Conservation (phyloP, 352 stramenopile species). For the Thalassiosira ordinaria region DNA sequence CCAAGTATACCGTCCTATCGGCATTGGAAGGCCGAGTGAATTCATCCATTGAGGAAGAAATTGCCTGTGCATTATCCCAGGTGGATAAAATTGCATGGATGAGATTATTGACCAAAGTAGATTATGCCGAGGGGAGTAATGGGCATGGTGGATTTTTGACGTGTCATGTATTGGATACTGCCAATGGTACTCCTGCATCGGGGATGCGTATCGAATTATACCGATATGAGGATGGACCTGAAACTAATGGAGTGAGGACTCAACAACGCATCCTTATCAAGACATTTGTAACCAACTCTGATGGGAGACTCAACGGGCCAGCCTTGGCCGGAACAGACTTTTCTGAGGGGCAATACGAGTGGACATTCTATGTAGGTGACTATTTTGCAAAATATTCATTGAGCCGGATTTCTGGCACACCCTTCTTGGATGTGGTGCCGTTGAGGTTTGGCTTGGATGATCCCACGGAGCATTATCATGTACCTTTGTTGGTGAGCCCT, state of each 20-base stretch:
- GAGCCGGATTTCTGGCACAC: constrained; percentile 65
- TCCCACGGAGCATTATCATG: constrained; percentile 87
- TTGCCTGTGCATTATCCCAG: constrained; percentile 73
- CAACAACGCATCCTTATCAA: constrained; percentile 40
- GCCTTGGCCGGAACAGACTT: constrained; percentile 78
- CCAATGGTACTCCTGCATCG: constrained; percentile 72
- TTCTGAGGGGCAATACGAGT: constrained; percentile 79
- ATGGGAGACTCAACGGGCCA: constrained; percentile 76
- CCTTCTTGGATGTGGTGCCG: constrained; percentile 84
- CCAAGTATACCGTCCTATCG: constrained; percentile 81
- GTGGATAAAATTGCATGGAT: constrained; percentile 88
- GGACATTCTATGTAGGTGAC: constrained; percentile 83
- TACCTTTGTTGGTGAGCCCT: constrained; percentile 84
- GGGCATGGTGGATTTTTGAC: constrained; percentile 79
- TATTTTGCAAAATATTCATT: constrained; percentile 78
- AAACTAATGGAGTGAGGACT: constrained; percentile 13
- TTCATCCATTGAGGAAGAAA: constrained; percentile 65
- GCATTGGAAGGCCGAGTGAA: constrained; percentile 69
- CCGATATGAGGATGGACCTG: constrained; percentile 24
- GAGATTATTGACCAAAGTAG: constrained; percentile 75
- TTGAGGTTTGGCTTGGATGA: constrained; percentile 87
- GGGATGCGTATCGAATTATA: constrained; percentile 61
- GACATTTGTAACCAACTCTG: constrained; percentile 81
- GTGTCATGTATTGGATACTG: constrained; percentile 86
- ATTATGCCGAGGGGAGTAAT: constrained; percentile 44